Conservation (phyloP, 257 asterid genomes). For the Knoxia roxburghii region DNA sequence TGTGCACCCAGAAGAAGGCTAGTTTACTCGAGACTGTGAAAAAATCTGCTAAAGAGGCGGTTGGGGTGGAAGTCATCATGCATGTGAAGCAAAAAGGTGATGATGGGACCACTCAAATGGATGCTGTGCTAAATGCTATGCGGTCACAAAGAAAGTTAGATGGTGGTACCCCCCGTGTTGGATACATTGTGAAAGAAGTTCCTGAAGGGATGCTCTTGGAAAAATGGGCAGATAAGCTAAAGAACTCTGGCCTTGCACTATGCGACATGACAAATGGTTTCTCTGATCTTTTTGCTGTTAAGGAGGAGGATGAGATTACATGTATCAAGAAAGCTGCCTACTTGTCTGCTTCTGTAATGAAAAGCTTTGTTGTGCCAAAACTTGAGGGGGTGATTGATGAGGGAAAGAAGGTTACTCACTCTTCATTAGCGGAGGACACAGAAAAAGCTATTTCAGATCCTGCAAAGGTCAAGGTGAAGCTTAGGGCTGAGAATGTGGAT, state of each 20-base stretch:
- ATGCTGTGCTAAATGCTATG: constrained; percentile 31
- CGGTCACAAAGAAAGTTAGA: constrained; percentile 30
- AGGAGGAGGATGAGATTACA: constrained; percentile 48
- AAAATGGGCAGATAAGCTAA: constrained; percentile 53
- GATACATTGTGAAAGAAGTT: constrained; percentile 47
- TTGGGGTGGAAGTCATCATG: constrained; percentile 36
- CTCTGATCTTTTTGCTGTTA: constrained; percentile 57
- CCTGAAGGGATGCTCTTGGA: constrained; percentile 63
- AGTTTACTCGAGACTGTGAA: constrained; percentile 43
- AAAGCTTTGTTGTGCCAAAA: constrained; percentile 57
- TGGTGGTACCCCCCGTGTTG: constrained; percentile 32
- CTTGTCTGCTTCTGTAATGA: constrained; percentile 56
- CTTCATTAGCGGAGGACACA: constrained; percentile 61
- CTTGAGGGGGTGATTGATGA: constrained; percentile 59
- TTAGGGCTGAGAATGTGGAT: constrained; percentile 71
- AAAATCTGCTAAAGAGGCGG: constrained; percentile 41
- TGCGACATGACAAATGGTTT: constrained; percentile 54
- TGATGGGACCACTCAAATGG: constrained; percentile 49
- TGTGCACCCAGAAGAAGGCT: constrained; percentile 63
- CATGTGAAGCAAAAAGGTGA: constrained; percentile 51
- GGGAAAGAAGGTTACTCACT: constrained; percentile 67
- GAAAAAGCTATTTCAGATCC: constrained; percentile 71
- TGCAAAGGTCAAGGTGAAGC: constrained; percentile 50
- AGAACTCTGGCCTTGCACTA: constrained; percentile 35
- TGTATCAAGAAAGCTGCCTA: constrained; percentile 59